phyloP scores from a whole-genome alignment of 768 basidiomycete species.

The Russula lepida region DNA sequence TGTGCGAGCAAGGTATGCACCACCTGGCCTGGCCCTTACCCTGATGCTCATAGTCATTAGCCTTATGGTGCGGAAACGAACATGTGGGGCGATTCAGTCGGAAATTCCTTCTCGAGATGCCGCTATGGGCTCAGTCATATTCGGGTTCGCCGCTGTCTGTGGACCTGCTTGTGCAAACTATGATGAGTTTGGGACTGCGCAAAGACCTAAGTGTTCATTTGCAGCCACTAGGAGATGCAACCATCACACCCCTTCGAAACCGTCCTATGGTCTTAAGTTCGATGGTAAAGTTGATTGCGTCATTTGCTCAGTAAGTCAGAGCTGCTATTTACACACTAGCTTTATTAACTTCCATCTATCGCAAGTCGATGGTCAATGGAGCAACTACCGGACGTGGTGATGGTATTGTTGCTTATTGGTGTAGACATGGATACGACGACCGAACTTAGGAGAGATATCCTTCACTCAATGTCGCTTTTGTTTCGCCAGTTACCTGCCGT shows the following conservation, averaged over 20 bases:
- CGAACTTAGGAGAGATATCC: slow-evolving; percentile 40
- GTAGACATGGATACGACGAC: slow-evolving; percentile 43
- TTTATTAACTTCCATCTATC: background rate
- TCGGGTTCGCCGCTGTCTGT: slow-evolving; percentile 8
- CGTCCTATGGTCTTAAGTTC: slow-evolving; percentile 3
- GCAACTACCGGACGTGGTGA: slow-evolving; percentile 42
- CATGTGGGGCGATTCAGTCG: background rate
- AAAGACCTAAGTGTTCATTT: background rate
- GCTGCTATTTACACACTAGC: background rate
- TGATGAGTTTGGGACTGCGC: slow-evolving; percentile 13
- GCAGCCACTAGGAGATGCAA: background rate
- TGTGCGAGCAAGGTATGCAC: slow-evolving; percentile 37
- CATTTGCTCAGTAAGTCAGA: slow-evolving; percentile 7
- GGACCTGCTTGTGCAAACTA: slow-evolving; percentile 4
- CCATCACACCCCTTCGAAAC: slow-evolving; percentile 3
- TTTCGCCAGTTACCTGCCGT: slow-evolving; percentile 34
- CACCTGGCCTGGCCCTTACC: background rate
- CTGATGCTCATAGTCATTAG: slow-evolving; percentile 11
- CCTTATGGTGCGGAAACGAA: slow-evolving; percentile 5
- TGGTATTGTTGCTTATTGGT: slow-evolving; percentile 45
- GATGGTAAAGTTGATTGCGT: slow-evolving; percentile 9
- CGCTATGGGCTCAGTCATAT: slow-evolving; percentile 13
- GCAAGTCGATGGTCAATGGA: slow-evolving; percentile 27
- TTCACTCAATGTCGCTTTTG: slow-evolving; percentile 38
- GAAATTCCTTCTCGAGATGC: slow-evolving; percentile 15